A percentile compares a stretch with the other conserved stretches of the same genome.
Conservation (phyloP, 192 early-diverging fungal species). For the Coemansia sp. region DNA sequence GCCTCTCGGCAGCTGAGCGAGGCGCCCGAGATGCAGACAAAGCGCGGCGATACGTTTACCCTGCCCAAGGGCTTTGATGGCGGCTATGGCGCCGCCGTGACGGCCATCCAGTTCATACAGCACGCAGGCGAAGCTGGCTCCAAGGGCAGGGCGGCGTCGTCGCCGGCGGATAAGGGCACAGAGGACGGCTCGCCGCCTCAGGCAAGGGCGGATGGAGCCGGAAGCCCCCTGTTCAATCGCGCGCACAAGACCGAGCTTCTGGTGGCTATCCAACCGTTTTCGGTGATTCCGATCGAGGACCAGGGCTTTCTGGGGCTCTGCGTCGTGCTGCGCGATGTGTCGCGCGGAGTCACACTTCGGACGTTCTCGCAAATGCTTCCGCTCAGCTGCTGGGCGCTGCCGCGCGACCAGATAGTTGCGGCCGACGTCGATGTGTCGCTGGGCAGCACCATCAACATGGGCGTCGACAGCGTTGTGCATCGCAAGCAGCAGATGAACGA, state of each 20-base stretch:
- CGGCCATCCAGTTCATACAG: conserved; percentile 48
- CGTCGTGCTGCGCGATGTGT: conserved; percentile 45
- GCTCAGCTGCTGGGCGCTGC: conserved; percentile 52
- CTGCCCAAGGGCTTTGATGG: conserved; percentile 58
- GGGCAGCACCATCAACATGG: conserved; percentile 43
- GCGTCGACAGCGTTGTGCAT: conserved; percentile 37
- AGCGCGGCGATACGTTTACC: conserved; percentile 55
- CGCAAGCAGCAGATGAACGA: conserved; percentile 56
- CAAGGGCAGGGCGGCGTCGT: conserved; percentile 1
- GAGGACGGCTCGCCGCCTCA: neutral
- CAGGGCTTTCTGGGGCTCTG: conserved; percentile 45
- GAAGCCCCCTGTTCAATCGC: conserved; percentile 50
- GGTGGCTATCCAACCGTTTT: conserved; percentile 53
- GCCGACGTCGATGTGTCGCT: conserved; percentile 49
- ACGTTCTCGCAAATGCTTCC: conserved; percentile 60
- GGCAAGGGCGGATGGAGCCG: neutral
- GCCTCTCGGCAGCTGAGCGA: conserved; percentile 29
- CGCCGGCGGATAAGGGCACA: neutral
- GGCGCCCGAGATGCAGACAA: conserved; percentile 49
- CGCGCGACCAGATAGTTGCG: conserved; percentile 56
- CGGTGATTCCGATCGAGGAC: conserved; percentile 54
- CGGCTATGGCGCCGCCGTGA: conserved; percentile 52
- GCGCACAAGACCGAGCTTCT: conserved; percentile 50
- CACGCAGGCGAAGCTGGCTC: conserved; percentile 21
- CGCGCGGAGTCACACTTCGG: conserved; percentile 38